Conservation (phyloP, 257 asterid genomes). For the Linderniella brevidens region DNA sequence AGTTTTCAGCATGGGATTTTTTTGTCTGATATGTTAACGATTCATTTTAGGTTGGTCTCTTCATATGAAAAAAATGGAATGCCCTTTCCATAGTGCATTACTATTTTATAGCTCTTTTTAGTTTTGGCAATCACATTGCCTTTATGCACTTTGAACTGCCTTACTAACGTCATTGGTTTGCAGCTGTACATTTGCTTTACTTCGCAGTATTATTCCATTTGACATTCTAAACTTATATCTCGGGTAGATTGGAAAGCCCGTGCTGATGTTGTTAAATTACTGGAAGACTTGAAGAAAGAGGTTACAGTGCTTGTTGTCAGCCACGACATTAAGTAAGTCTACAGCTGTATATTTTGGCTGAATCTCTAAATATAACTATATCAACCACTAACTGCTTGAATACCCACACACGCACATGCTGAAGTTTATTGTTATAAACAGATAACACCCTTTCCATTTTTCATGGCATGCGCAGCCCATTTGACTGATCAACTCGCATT, state of each 20-base stretch:
- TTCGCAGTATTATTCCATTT: neutral
- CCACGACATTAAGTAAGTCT: slow-evolving; percentile 82
- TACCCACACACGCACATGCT: too few species aligned
- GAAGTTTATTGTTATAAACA: too few species aligned
- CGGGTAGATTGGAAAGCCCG: slow-evolving; percentile 88
- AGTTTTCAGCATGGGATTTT: too few species aligned
- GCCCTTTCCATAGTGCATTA: neutral
- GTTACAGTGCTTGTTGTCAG: slow-evolving; percentile 79
- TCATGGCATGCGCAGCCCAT: too few species aligned
- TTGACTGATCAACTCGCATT: too few species aligned
- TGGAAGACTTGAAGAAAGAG: slow-evolving; percentile 65
- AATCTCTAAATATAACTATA: too few species aligned
- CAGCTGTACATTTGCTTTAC: neutral
- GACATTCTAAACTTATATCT: neutral
- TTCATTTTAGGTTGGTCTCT: too few species aligned
- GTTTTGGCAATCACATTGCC: too few species aligned
- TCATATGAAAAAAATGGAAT: neutral
- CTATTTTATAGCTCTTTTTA: neutral
- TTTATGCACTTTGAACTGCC: neutral
- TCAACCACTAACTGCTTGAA: too few species aligned
- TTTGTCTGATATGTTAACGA: too few species aligned
- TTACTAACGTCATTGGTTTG: neutral
- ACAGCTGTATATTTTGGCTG: slow-evolving; percentile 5
- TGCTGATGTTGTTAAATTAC: slow-evolving; percentile 73
- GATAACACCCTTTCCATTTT: too few species aligned